Evolutionary conservation across 2,329 filamentous ascomycete species (phyloP).

Genomic region (Claviceps paspali): DNA sequence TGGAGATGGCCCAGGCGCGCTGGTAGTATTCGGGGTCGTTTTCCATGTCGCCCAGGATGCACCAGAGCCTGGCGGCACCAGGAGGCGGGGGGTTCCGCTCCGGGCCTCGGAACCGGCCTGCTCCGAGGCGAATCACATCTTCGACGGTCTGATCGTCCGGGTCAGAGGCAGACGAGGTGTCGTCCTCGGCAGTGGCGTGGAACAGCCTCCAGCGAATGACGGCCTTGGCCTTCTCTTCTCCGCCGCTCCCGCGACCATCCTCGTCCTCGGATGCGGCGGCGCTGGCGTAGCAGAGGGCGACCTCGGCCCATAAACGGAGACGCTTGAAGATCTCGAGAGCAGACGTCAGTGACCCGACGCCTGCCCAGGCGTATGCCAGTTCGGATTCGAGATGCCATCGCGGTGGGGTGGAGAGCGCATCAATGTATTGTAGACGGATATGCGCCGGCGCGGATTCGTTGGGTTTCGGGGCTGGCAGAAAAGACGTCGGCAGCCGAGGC

Average conservation of each 20-base stretch:
- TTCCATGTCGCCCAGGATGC: conserved; percentile 85
- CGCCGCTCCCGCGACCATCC: conserved; percentile 36
- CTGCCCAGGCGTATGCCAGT: conserved; percentile 82
- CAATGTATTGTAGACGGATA: conserved; percentile 69
- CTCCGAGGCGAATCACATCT: conserved; percentile 42
- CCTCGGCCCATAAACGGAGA: conserved; percentile 86
- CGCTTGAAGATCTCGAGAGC: conserved; percentile 94
- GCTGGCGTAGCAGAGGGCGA: conserved; percentile 71
- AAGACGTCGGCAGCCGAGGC: conserved; percentile 47
- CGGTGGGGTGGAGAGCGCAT: conserved; percentile 68
- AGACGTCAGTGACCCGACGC: conserved; percentile 71
- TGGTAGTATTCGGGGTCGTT: conserved; percentile 60
- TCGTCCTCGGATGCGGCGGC: conserved; percentile 42
- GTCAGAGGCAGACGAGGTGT: conserved; percentile 16
- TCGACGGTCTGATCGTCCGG: conserved; percentile 35
- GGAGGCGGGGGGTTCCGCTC: conserved; percentile 55
- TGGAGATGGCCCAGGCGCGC: conserved; percentile 77
- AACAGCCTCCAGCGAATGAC: conserved; percentile 71
- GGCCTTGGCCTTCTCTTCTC: conserved; percentile 65
- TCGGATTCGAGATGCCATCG: conserved; percentile 92
- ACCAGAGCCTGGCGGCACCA: conserved; percentile 78
- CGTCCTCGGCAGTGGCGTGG: conserved; percentile 35
- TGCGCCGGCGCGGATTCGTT: conserved; percentile 64
- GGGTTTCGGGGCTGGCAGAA: conserved; percentile 62
- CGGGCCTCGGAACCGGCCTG: conserved; percentile 40